These are phyloP conservation scores for Trichoderma sp. DNA, from an alignment of 2,329 filamentous ascomycete genomes.

Conservation along the genomic window DNA sequence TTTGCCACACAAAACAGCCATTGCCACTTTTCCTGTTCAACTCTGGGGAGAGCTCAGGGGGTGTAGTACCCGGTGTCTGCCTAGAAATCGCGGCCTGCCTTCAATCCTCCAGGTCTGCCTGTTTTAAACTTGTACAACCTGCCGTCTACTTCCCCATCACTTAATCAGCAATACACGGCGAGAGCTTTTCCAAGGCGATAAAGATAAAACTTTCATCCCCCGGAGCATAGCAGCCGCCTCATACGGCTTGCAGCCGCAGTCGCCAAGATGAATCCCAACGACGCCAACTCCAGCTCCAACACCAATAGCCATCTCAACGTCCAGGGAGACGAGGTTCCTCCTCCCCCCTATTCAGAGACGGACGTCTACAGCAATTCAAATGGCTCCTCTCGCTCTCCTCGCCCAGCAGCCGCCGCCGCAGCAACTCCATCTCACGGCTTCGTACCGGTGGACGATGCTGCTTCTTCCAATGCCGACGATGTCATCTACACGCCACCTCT, in stretches of 20 bases:
- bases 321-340: conserved; percentile 48
- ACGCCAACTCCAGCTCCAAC: not conserved
- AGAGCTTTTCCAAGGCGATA: not conserved
- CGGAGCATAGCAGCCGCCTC: not conserved
- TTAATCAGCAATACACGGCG: not conserved
- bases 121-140: not conserved
- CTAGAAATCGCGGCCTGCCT: conserved; percentile 2
- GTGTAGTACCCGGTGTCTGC: conserved; percentile 19
- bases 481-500: conserved; percentile 57
- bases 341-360: conserved; percentile 62
- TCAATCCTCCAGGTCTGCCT: not conserved
- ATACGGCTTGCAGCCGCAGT: not conserved
- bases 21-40: not conserved
- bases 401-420: conserved; percentile 30
- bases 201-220: not conserved
- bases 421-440: conserved; percentile 35
- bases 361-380: conserved; percentile 56
- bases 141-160: not conserved
- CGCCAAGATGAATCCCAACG: conserved; percentile 28
- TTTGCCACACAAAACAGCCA: not conserved
- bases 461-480: conserved; percentile 49
- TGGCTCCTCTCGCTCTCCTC: conserved; percentile 33
- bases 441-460: conserved; percentile 43
- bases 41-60: not conserved
- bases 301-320: conserved; percentile 30